A percentile compares a stretch with the other conserved stretches of the same genome.
These are phyloP conservation scores for Dipodascopsis uninucleata DNA, from an alignment of 805 yeast genomes.

Conservation along the genomic window DNA sequence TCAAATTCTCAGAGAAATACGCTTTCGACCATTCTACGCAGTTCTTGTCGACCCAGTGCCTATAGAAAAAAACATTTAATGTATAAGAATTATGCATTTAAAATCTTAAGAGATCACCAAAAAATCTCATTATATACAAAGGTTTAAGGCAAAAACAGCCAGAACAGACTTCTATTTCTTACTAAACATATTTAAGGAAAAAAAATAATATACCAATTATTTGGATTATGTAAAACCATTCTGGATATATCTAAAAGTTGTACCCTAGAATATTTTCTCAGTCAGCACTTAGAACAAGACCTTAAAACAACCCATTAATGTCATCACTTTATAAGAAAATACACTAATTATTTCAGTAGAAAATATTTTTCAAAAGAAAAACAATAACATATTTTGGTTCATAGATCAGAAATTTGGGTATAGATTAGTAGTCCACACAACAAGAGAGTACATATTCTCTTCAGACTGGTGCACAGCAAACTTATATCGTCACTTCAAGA, in stretches of 20 bases:
- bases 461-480: constrained; percentile 29
- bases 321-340: neutral
- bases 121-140: neutral
- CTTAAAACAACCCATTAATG: neutral
- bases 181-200: constrained; percentile 3
- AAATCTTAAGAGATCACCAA: constrained; percentile 1
- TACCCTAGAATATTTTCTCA: no score
- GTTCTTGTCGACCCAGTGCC: constrained; percentile 99
- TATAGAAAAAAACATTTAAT: constrained; percentile 11
- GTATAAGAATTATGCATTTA: constrained; percentile 4
- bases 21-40: constrained; percentile 86
- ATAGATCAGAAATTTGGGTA: constrained; percentile 28
- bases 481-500: constrained; percentile 17
- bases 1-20: constrained; percentile 63
- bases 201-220: constrained; percentile 57
- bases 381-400: neutral
- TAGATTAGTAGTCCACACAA: constrained; percentile 24
- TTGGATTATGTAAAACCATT: constrained; percentile 95
- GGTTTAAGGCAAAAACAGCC: no score
- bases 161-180: neutral
- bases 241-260: neutral
- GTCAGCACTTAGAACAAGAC: no score
- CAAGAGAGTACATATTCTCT: constrained; percentile 28
- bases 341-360: neutral
- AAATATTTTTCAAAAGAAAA: neutral